Base-by-base conservation (phyloP, 2,329 filamentous ascomycete species). In the Myriosclerotinia scirpicola region DNA sequence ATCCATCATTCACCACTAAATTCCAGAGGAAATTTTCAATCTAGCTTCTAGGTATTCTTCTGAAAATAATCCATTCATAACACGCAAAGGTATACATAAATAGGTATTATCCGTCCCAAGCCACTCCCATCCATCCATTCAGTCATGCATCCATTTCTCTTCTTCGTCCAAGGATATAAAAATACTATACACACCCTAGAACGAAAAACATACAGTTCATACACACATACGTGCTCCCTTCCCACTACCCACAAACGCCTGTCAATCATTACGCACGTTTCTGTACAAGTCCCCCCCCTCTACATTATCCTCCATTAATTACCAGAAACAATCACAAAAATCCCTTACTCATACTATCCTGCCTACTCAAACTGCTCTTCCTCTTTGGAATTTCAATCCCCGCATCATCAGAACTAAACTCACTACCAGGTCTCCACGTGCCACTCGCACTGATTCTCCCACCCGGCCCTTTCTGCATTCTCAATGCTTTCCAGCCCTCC, bases 401-500 rank as follows among this genome's bases (percentile, higher is more conserved):
- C 44, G 71, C 73, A 34, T 70, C 76, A 64, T 74, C 77, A 68
- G 78, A 80, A 53, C 77, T 76, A 40, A 76, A 75, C 54, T 77
- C 77, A 70, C 69, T 66, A 20, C 56, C 66, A 4, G 66, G 65
- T 67, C 59, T 69, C 74, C 71, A 75, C 7, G 56, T 67, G 3
- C 67, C 71, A 64, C 65, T 71, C 69, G 69, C 72, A 22, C 53
- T 59, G 11, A 65, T 52, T 72, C 64, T 69, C 72, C 72, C 70
- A 70, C 68, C 59, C 34, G 68, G 62, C 50, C 73, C 69, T 30
- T 84, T 87, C 74, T 93, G 90, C 69, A 86, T 81, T 44, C 90
- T 83, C 38, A 93, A 79, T 20, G 81, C 82, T 77, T 94, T 96
- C 86, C 90, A 91, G 2, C 87, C 88, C 72, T 96, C 93, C 11